These are phyloP conservation scores for Trypanosoma mega DNA, from an alignment of 208 protist species.

Conservation along the genomic window DNA sequence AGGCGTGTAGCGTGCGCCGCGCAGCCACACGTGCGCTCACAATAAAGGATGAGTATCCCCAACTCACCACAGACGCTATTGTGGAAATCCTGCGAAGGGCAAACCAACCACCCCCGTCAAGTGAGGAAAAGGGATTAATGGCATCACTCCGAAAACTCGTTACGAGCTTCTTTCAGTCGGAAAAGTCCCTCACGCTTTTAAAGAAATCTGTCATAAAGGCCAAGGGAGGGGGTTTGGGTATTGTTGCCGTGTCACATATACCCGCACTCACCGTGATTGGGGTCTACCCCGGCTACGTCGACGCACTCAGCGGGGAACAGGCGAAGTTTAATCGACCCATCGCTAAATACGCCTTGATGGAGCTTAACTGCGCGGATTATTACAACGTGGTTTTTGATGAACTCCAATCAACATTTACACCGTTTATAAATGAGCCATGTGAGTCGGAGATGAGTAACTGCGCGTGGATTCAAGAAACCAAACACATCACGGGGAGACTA, in stretches of 20 bases:
- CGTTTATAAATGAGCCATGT: conserved; percentile 87
- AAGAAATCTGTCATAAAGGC: conserved; percentile 34
- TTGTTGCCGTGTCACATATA: conserved; percentile 61
- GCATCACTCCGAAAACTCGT: conserved; percentile 27
- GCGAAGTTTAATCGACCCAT: conserved; percentile 60
- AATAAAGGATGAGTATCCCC: conserved; percentile 53
- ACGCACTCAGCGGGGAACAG: conserved; percentile 73
- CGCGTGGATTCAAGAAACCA: conserved; percentile 84
- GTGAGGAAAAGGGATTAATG: conserved; percentile 30
- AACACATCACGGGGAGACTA: conserved; percentile 51
- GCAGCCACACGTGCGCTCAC: conserved; percentile 42
- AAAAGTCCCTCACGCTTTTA: conserved; percentile 39
- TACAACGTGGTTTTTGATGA: conserved; percentile 85
- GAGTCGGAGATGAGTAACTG: conserved; percentile 80
- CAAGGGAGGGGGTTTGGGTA: conserved; percentile 65
- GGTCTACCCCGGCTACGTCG: conserved; percentile 80
- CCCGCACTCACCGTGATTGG: conserved; percentile 74
- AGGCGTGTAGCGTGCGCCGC: conserved; percentile 42
- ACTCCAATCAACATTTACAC: conserved; percentile 68
- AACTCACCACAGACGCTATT: conserved; percentile 11
- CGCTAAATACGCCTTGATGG: conserved; percentile 77
- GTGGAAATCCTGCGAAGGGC: not conserved
- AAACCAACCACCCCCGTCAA: conserved; percentile 6
- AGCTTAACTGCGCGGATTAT: conserved; percentile 85
- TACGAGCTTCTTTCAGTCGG: conserved; percentile 57